phyloP scores from a whole-genome alignment of 306 rosid species.

The Acacia acuminata region DNA sequence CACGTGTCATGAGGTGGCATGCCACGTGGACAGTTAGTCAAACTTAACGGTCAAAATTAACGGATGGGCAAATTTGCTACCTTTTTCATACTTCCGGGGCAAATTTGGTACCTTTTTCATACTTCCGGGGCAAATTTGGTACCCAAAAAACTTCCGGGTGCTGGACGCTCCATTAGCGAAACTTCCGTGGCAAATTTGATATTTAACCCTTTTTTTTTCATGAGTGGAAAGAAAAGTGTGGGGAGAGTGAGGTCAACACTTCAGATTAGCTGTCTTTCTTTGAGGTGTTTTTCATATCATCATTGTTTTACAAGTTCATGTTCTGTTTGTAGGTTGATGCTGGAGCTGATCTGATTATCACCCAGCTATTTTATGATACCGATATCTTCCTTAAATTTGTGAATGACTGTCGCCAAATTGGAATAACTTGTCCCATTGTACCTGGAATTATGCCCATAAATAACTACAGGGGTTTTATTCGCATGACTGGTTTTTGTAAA shows the following conservation, averaged over 20 bases:
- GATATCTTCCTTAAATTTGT: constrained; percentile 92
- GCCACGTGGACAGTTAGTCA: too few species aligned
- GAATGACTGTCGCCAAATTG: constrained; percentile 95
- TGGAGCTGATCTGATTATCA: constrained; percentile 92
- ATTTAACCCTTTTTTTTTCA: too few species aligned
- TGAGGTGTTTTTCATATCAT: background rate
- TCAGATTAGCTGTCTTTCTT: constrained; percentile 7
- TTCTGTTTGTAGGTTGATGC: constrained; percentile 68
- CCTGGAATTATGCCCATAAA: constrained; percentile 99
- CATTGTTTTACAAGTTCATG: constrained; percentile 24
- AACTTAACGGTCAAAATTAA: too few species aligned
- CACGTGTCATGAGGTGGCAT: too few species aligned
- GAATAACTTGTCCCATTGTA: constrained; percentile 91
- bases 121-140: too few species aligned
- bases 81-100: too few species aligned
- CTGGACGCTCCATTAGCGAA: too few species aligned
- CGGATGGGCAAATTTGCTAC: too few species aligned
- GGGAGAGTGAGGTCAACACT: background rate
- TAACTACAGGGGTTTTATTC: constrained; percentile 90
- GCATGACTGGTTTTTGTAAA: constrained; percentile 99
- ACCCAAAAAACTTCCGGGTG: too few species aligned
- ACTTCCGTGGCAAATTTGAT: too few species aligned
- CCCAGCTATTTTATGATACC: constrained; percentile 90
- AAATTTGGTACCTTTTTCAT: too few species aligned
- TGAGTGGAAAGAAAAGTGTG: background rate